Percentiles rank a stretch among this genome's conserved stretches.
These are phyloP conservation scores for Dichomitus squalens DNA, from an alignment of 1,284 basidiomycete genomes.

Conservation along the genomic window DNA sequence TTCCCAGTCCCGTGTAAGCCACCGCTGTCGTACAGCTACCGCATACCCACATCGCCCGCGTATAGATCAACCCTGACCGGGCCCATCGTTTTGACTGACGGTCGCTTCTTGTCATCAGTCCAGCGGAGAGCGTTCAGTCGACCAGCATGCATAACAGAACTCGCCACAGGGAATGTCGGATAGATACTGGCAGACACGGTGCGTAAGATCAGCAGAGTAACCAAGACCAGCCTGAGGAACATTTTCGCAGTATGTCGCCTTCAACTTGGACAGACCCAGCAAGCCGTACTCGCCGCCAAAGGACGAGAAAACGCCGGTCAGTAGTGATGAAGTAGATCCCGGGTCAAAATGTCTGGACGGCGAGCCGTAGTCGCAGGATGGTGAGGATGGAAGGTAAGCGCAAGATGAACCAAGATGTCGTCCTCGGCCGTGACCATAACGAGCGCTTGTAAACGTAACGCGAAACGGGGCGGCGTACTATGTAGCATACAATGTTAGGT, in stretches of 20 bases:
- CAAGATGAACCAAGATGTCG: too few relatives aligned
- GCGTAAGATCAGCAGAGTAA: background rate
- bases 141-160: conserved; percentile 46
- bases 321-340: too few relatives aligned
- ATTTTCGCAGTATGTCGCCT: background rate
- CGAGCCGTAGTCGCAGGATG: too few relatives aligned
- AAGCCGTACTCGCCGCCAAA: too few relatives aligned
- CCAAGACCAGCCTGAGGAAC: background rate
- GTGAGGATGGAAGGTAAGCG: too few relatives aligned
- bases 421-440: too few relatives aligned
- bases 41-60: conserved; percentile 39
- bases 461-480: too few relatives aligned
- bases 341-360: too few relatives aligned
- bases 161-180: conserved; percentile 49
- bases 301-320: too few relatives aligned
- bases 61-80: conserved; percentile 46
- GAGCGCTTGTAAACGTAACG: too few relatives aligned
- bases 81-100: conserved; percentile 43
- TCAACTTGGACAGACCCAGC: too few relatives aligned
- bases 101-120: conserved; percentile 46
- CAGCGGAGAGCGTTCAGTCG: conserved; percentile 43
- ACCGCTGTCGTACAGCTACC: background rate
- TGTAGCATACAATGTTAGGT: too few relatives aligned
- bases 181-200: conserved; percentile 38
- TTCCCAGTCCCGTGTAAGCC: background rate